Percentiles rank a stretch among this genome's conserved stretches.
phyloP scores from a whole-genome alignment of 768 basidiomycete genomes.

The Rhodotorula babjevae region DNA sequence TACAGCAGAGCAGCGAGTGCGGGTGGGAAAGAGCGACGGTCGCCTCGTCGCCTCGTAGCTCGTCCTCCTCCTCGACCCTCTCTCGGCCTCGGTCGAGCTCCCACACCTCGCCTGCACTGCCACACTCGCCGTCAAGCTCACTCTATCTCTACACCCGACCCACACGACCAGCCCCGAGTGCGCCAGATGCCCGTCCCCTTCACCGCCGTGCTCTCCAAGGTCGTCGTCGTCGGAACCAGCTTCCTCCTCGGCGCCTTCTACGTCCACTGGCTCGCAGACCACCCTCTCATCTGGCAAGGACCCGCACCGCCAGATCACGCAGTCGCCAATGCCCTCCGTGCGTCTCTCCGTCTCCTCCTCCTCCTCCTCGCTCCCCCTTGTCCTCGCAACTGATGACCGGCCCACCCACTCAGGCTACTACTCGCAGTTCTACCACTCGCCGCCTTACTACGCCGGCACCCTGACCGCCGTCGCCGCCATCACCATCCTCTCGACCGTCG shows the following conservation, averaged over 20 bases:
- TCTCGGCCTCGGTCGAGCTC: too few relatives aligned
- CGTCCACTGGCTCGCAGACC: constrained; percentile 23
- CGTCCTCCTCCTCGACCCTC: too few relatives aligned
- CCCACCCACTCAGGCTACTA: constrained; percentile 19
- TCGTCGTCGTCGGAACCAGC: constrained; percentile 12
- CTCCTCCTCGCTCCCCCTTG: background rate
- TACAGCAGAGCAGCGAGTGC: background rate
- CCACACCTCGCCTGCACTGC: too few relatives aligned
- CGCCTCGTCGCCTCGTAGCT: background rate
- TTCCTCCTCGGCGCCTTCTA: constrained; percentile 29
- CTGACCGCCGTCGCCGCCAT: constrained; percentile 1
- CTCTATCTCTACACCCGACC: background rate
- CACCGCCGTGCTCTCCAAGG: constrained; percentile 6
- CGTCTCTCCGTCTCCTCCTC: background rate
- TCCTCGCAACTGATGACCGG: background rate
- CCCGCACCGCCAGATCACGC: background rate
- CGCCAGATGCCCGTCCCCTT: background rate
- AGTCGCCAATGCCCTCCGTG: constrained; percentile 15
- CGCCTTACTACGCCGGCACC: constrained; percentile 15
- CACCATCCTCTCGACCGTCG: background rate
- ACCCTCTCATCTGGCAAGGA: constrained; percentile 26
- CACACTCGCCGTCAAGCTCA: background rate
- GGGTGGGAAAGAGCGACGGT: too few relatives aligned
- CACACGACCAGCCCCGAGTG: too few relatives aligned
- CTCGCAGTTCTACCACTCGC: constrained; percentile 15